phyloP scores from a whole-genome alignment of 805 yeast genomes.

The Alloascoidea hylecoeti region DNA sequence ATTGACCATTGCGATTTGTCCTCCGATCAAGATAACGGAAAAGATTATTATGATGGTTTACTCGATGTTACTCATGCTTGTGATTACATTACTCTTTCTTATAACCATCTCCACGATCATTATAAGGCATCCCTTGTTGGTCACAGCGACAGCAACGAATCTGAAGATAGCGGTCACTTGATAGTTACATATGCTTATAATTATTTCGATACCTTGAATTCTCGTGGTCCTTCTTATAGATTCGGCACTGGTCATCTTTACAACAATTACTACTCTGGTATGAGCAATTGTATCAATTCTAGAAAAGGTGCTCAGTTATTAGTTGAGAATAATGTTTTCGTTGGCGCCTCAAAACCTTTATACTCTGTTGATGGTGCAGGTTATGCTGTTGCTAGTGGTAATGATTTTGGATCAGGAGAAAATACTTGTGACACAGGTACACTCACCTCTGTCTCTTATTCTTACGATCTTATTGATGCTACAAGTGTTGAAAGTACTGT shows the following conservation, averaged over 20 bases:
- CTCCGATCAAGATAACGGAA: background rate
- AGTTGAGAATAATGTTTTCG: slow-evolving; percentile 1
- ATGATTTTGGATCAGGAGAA: background rate
- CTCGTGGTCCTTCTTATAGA: slow-evolving; percentile 1
- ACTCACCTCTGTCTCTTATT: background rate
- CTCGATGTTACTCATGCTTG: slow-evolving; percentile 1
- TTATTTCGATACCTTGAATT: background rate
- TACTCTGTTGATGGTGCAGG: slow-evolving; percentile 1
- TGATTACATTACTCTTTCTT: slow-evolving; percentile 1
- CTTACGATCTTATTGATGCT: slow-evolving; percentile 1
- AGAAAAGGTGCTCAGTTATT: background rate
- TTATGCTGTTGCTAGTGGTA: background rate
- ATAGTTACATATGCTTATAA: background rate
- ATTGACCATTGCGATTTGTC: slow-evolving; percentile 1
- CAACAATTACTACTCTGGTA: background rate
- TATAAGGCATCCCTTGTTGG: slow-evolving; percentile 1
- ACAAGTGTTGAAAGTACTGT: background rate
- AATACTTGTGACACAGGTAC: background rate
- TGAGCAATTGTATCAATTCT: background rate
- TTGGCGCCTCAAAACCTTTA: background rate
- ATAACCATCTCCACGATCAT: background rate
- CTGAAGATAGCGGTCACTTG: slow-evolving; percentile 1
- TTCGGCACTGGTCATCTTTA: slow-evolving; percentile 1
- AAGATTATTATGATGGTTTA: slow-evolving; percentile 2
- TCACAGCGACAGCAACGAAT: slow-evolving; percentile 1